phyloP scores from a whole-genome alignment of 495 filamentous ascomycete species.

The Cercophora samala region DNA sequence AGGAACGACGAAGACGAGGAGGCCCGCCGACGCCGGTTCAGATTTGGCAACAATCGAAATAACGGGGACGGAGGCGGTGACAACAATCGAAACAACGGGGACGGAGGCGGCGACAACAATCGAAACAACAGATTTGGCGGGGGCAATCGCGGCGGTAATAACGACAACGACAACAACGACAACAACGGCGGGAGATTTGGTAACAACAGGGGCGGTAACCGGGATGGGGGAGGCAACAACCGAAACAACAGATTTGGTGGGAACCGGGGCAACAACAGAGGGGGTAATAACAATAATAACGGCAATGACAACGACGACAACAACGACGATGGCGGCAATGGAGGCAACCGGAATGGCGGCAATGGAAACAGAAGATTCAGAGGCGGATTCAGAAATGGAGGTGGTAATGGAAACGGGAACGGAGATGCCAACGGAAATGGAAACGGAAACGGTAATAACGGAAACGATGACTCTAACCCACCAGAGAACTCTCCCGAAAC shows the following conservation, averaged over 20 bases:
- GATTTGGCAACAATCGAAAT: conserved; percentile 14
- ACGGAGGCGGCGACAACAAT: neutral
- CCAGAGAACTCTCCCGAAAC: neutral
- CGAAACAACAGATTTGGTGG: neutral
- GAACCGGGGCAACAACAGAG: conserved; percentile 7
- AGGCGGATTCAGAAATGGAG: conserved; percentile 18
- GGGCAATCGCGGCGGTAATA: conserved; percentile 10
- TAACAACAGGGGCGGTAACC: conserved; percentile 10
- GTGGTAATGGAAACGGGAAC: conserved; percentile 19
- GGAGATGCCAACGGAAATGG: conserved; percentile 20
- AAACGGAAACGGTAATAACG: conserved; percentile 13
- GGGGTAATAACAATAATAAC: conserved; percentile 11
- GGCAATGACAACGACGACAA: conserved; percentile 17
- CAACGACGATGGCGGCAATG: conserved; percentile 7
- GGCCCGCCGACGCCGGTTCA: conserved; percentile 5
- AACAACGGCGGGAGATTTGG: neutral
- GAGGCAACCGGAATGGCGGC: conserved; percentile 13
- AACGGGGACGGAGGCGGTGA: neutral
- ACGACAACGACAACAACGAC: neutral
- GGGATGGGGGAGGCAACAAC: conserved; percentile 12
- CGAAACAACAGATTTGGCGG: neutral
- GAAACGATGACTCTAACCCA: neutral
- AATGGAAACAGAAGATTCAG: conserved; percentile 18
- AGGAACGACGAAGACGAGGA: conserved; percentile 15
- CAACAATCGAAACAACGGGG: neutral